Base-by-base conservation (phyloP, 2,329 filamentous ascomycete species). In the Tolypocladium nubicola region DNA sequence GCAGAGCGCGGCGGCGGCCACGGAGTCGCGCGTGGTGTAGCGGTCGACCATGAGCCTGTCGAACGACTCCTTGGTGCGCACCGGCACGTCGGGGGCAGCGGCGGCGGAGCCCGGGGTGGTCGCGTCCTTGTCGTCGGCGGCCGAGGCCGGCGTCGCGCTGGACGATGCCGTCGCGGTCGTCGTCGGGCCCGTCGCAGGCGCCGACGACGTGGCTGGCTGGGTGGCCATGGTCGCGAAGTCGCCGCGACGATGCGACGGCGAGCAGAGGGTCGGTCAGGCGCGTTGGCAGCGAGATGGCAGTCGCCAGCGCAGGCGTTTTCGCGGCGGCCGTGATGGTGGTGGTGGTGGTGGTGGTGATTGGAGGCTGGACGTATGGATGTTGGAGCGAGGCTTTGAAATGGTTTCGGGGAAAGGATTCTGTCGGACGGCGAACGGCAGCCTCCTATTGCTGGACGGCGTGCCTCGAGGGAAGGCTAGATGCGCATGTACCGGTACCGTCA, bases 61-160 rank as follows among this genome's bases (percentile, higher is more conserved):
- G 67, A 81, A 81, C 8, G 77, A 75, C 56, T 82, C 80, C 68
- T 81, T 81, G 65, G 82, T 80, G 65, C 81, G 80, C 26, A 77
- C 71, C 10, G 73, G 71, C 26, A 75, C 69, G 26, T 68, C 62
- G 38, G 64, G 57, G 21, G 67, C 33, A n/a, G 67, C 33, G 30
- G 65, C 49, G 19, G 61, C 61, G 43, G 62, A 54, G 35, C 59
- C 61, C 21, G 63, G 60, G n/a, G 55, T 38, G 9, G 54, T 35
- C 53, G 39, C 45, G 54, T 70, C 68, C 47, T 67, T 67, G 52
- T 67, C 67, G 54, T 68, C 65, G 59, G 61, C 59, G 21, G 60
- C 59, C 47, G 66, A 58, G 21, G 63, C 65, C 53, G 70, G 64
- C 30, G 69, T 64, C 56, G 69, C 66, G 56, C 52, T 21, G 35